Evolutionary conservation across 805 yeast genomes (phyloP).

Genomic region (Metschnikowia gelsemii): DNA sequence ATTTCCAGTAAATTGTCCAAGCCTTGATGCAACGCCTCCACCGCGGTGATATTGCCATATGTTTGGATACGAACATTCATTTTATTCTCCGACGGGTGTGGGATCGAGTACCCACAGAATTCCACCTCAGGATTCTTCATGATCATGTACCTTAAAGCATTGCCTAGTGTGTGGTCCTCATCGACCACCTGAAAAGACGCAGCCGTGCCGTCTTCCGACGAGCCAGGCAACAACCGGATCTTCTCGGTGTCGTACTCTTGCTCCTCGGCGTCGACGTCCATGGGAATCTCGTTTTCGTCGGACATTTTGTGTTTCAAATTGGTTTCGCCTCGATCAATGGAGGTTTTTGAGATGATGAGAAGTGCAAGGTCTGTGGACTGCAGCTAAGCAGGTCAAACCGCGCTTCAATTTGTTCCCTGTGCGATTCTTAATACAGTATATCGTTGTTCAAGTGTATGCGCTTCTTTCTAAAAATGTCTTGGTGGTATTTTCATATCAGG

Average conservation of each 20-base stretch:
- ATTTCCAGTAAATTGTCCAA: slow-evolving; percentile 78
- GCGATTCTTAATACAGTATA: too few relatives aligned
- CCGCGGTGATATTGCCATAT: slow-evolving; percentile 79
- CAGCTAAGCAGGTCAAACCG: too few relatives aligned
- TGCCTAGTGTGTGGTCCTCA: slow-evolving; percentile 96
- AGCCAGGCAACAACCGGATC: slow-evolving; percentile 74
- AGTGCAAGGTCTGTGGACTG: too few relatives aligned
- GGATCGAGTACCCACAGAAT: slow-evolving; percentile 97
- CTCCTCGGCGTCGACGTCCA: slow-evolving; percentile 35
- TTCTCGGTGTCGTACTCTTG: slow-evolving; percentile 55
- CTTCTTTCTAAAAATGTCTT: too few relatives aligned
- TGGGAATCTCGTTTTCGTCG: slow-evolving; percentile 21
- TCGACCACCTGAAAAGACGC: slow-evolving; percentile 91
- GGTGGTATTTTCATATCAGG: too few relatives aligned
- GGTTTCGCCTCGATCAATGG: not conserved
- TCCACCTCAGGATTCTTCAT: slow-evolving; percentile 98
- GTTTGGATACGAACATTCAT: slow-evolving; percentile 93
- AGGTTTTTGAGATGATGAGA: not conserved
- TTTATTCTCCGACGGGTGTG: slow-evolving; percentile 93
- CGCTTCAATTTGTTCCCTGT: too few relatives aligned
- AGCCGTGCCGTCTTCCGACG: slow-evolving; percentile 89
- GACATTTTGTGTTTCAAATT: slow-evolving; percentile 13
- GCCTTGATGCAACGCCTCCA: slow-evolving; percentile 91
- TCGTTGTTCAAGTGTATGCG: too few relatives aligned
- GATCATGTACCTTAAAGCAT: slow-evolving; percentile 87